Conservation (phyloP, 495 filamentous ascomycete genomes). For the Cryomyces antarcticus region DNA sequence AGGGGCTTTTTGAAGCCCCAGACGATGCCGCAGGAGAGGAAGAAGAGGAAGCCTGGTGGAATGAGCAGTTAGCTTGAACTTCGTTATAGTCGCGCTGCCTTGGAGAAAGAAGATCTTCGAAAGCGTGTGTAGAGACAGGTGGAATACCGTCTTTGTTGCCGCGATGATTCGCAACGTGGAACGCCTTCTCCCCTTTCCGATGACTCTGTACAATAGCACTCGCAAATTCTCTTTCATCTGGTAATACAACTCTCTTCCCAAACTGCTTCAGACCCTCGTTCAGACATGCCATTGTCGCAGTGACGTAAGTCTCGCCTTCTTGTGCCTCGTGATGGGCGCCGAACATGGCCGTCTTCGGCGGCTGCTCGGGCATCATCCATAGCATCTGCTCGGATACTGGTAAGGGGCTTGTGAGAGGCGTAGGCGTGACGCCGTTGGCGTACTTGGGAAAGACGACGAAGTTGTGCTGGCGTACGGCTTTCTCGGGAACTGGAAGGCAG, state of each 20-base stretch:
- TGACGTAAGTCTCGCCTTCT: conserved; percentile 34
- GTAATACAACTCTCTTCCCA: conserved; percentile 41
- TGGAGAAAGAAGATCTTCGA: not conserved
- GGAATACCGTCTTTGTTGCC: conserved; percentile 71
- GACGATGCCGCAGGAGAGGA: conserved; percentile 67
- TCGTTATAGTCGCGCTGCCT: not conserved
- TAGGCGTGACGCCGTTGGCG: conserved; percentile 34
- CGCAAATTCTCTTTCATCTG: conserved; percentile 55
- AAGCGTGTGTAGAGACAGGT: not conserved
- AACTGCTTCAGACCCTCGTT: conserved; percentile 31
- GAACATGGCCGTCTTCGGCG: conserved; percentile 42
- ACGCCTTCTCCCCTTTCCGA: conserved; percentile 75
- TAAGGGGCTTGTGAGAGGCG: conserved; percentile 11
- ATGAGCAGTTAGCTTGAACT: not conserved
- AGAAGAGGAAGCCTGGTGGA: conserved; percentile 58
- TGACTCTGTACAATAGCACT: conserved; percentile 62
- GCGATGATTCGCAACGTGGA: conserved; percentile 74
- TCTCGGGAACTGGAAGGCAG: conserved; percentile 74
- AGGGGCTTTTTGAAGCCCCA: conserved; percentile 95
- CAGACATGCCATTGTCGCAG: conserved; percentile 40
- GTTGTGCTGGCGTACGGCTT: conserved; percentile 69
- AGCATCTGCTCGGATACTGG: conserved; percentile 46
- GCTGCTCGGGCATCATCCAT: conserved; percentile 59
- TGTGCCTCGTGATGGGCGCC: conserved; percentile 18
- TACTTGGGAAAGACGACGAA: conserved; percentile 62